Percentiles rank a stretch among this genome's conserved stretches.
Conservation (phyloP, 2,329 filamentous ascomycete species). For the Stagonosporopsis vannaccii region DNA sequence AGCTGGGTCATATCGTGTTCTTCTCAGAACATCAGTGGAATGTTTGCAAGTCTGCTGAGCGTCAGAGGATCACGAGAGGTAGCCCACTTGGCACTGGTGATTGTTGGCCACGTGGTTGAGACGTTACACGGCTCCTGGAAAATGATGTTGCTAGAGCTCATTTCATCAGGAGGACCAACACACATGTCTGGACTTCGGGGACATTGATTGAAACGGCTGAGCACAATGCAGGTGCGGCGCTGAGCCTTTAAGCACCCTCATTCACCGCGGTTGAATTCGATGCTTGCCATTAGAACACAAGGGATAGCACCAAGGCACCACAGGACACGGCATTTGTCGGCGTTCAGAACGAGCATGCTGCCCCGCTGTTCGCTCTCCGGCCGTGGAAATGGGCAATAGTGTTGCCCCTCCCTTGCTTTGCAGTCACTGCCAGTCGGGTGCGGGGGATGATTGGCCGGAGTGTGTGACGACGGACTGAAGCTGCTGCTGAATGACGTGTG, state of each 20-base stretch:
- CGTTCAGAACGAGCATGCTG: slow-evolving; percentile 15
- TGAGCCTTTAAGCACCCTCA: background rate
- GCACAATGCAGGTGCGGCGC: slow-evolving; percentile 3
- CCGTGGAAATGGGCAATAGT: slow-evolving; percentile 23
- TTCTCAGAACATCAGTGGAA: background rate
- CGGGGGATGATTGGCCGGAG: slow-evolving; percentile 20
- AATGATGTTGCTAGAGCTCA: slow-evolving; percentile 11
- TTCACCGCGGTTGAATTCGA: background rate
- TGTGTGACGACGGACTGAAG: slow-evolving; percentile 18
- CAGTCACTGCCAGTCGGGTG: slow-evolving; percentile 19
- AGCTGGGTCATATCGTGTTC: background rate
- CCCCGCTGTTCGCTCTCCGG: slow-evolving; percentile 22
- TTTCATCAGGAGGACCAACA: slow-evolving; percentile 12
- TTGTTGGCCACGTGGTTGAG: slow-evolving; percentile 4
- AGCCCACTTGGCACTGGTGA: background rate
- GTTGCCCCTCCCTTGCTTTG: slow-evolving; percentile 32
- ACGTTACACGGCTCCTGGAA: slow-evolving; percentile 13
- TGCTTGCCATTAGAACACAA: slow-evolving; percentile 4
- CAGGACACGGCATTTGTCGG: slow-evolving; percentile 17
- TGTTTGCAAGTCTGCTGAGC: slow-evolving; percentile 16
- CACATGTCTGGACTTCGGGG: slow-evolving; percentile 11
- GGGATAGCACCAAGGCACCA: slow-evolving; percentile 3
- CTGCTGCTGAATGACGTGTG: slow-evolving; percentile 37
- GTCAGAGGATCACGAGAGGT: slow-evolving; percentile 5
- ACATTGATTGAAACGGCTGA: background rate